phyloP scores from a whole-genome alignment of 805 yeast species.

The Barnettozyma botsteinii region DNA sequence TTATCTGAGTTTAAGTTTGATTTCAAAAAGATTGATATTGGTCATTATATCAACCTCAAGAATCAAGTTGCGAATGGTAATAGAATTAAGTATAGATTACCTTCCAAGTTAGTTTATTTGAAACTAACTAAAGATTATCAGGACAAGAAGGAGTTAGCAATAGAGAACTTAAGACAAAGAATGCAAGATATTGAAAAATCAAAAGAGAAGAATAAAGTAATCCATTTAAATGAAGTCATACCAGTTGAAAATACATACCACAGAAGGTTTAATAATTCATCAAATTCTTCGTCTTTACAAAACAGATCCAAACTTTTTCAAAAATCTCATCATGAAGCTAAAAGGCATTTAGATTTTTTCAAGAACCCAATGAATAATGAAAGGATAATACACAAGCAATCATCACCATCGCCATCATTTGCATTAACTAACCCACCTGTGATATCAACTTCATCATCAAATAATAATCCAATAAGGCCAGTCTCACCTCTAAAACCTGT shows the following conservation, averaged over 20 bases:
- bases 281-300: not conserved
- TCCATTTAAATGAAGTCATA: constrained; percentile 22
- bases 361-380: constrained; percentile 14
- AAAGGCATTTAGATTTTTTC: constrained; percentile 15
- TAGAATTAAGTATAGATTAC: constrained; percentile 27
- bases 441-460: not conserved
- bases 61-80: constrained; percentile 2
- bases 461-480: not conserved
- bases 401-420: not conserved
- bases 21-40: constrained; percentile 9
- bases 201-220: constrained; percentile 27
- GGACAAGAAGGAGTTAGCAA: constrained; percentile 30
- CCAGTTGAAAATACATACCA: constrained; percentile 8
- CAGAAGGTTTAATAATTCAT: not conserved
- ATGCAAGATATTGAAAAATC: constrained; percentile 27
- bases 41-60: constrained; percentile 13
- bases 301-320: constrained; percentile 22
- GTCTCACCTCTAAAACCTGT: not conserved
- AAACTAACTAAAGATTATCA: constrained; percentile 29
- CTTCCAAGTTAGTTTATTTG: constrained; percentile 31
- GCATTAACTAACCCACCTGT: not conserved
- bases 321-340: constrained; percentile 21
- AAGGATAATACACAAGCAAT: not conserved
- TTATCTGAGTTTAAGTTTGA: constrained; percentile 15
- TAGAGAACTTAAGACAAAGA: constrained; percentile 29